phyloP scores from a whole-genome alignment of 2,329 filamentous ascomycete species.

The Huntiella moniliformis region DNA sequence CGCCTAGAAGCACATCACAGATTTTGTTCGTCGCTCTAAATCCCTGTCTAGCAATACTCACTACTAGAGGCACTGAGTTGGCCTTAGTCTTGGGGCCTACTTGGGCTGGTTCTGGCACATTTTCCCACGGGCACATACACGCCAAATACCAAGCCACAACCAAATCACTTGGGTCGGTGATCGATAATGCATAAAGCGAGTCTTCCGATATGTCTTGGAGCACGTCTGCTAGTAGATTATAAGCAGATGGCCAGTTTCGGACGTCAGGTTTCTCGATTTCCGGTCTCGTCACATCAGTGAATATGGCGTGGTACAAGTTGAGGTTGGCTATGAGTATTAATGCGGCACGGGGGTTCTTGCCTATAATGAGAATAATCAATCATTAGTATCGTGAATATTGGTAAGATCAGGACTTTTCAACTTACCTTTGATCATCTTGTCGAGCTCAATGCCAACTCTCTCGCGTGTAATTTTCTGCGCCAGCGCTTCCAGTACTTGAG shows the following conservation, averaged over 20 bases:
- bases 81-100: constrained; percentile 29
- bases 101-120: constrained; percentile 24
- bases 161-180: constrained; percentile 43
- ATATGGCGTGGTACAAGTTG: constrained; percentile 52
- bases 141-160: constrained; percentile 63
- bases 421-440: constrained; percentile 71
- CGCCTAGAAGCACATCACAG: constrained; percentile 45
- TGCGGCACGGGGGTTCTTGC: constrained; percentile 39
- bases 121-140: constrained; percentile 55
- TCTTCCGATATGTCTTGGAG: constrained; percentile 24
- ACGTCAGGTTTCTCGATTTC: constrained; percentile 37
- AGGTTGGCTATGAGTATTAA: constrained; percentile 48
- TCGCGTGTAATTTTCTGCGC: constrained; percentile 81
- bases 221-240: constrained; percentile 41
- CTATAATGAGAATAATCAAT: constrained; percentile 17
- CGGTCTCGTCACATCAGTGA: constrained; percentile 44
- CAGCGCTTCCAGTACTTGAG: constrained; percentile 62
- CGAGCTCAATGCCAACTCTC: constrained; percentile 66
- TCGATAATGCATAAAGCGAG: constrained; percentile 33
- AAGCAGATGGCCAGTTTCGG: constrained; percentile 41
- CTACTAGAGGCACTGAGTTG: constrained; percentile 29
- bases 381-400: neutral
- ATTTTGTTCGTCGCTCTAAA: constrained; percentile 65
- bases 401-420: neutral
- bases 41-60: constrained; percentile 52